These are phyloP conservation scores for Phialemonium atrogriseum DNA, from an alignment of 2,329 filamentous ascomycete genomes.

Conservation along the genomic window DNA sequence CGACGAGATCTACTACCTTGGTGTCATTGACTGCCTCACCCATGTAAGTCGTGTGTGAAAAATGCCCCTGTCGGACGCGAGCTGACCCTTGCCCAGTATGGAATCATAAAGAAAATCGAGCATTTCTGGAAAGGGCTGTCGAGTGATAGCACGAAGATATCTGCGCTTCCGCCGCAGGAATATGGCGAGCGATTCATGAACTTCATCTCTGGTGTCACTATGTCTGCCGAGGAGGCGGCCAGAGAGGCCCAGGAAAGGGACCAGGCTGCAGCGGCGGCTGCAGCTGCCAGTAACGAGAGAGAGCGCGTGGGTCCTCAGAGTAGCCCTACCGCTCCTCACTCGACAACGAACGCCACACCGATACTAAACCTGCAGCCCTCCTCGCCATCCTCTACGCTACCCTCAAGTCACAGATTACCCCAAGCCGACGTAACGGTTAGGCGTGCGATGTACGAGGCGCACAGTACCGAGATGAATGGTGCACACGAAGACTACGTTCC, in stretches of 20 bases:
- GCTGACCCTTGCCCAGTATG: conserved; percentile 68
- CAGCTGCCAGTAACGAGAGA: conserved; percentile 30
- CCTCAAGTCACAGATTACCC: conserved; percentile 20
- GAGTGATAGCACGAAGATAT: conserved; percentile 78
- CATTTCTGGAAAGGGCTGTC: conserved; percentile 95
- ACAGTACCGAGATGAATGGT: conserved; percentile 23
- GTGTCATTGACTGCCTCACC: conserved; percentile 96
- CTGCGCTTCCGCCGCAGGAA: conserved; percentile 77
- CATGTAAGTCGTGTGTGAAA: too few species aligned
- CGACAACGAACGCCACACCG: conserved; percentile 27
- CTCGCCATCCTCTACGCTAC: conserved; percentile 23
- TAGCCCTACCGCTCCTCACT: conserved; percentile 18
- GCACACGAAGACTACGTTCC: conserved; percentile 43
- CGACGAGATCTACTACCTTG: conserved; percentile 94
- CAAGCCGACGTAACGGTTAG: conserved; percentile 32
- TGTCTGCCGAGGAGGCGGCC: conserved; percentile 76
- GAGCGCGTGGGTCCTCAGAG: conserved; percentile 28
- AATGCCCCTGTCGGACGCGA: conserved; percentile 12
- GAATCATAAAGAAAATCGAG: conserved; percentile 87
- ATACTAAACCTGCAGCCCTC: conserved; percentile 39
- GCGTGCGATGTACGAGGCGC: conserved; percentile 28
- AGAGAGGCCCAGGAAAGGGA: conserved; percentile 54
- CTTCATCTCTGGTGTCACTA: conserved; percentile 86
- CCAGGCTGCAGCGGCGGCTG: conserved; percentile 42
- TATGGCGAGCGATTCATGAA: conserved; percentile 92